Base-by-base conservation (phyloP, 805 yeast genomes). In the Hanseniaspora occidentalis region DNA sequence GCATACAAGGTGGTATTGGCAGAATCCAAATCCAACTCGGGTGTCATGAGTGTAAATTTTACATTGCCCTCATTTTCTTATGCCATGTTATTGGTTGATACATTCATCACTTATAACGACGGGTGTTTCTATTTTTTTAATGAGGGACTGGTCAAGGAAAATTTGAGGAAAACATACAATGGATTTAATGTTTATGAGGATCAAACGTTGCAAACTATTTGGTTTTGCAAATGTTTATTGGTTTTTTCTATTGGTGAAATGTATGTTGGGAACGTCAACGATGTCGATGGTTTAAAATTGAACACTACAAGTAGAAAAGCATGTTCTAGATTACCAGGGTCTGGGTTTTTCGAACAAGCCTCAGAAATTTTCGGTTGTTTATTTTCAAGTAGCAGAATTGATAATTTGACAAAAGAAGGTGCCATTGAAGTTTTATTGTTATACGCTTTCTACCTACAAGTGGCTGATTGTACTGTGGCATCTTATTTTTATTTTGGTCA, bases 91-190 rank as follows among this genome's bases (percentile, higher is more conserved):
- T 60, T 82, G 37, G 82, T 82, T 10, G 89, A 82, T 52, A 77
- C 84, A 0, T 82, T 82, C 48, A 71, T 82, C 40, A 78, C 79
- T 39, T 82, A 80, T 56, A 82, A 82, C 50, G 92, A 81, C 57
- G 92, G 88, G 1, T 82, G 94, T 50, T 82, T 82, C 55, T 82
- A 82, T 59, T 82, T 82, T 51, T 82, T 82, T 62, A 82, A 82
- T 53, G 94, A 82, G 56, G 94, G 94, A 1, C 52, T 80, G 17
- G 84, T 80, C 19, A 81, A 80, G 51, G 73, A 73, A 47, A 78
- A 75, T 45, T 56, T 82, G 40, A 70, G 75, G 61, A 67, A 78
- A 45, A 66, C 80, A 18, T 82, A 79, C 54, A 72, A 78, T 22
- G 62, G 62, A 3, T 58, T 57, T 9, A 51, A 60, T 2, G 56